phyloP scores from a whole-genome alignment of 140 eudicot species.

The Senecio squalidus region DNA sequence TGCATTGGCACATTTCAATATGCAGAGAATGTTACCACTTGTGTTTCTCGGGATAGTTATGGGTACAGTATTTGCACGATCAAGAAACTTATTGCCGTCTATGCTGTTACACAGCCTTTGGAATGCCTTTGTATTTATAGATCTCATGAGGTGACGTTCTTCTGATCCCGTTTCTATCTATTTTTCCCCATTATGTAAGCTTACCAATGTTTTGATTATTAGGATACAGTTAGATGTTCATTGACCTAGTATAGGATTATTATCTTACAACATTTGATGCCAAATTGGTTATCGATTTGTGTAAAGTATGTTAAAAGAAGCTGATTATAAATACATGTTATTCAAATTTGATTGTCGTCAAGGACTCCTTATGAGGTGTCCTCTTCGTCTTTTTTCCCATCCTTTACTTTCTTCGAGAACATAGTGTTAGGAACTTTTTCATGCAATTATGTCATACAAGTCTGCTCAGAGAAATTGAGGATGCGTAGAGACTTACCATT shows the following conservation, averaged over 20 bases:
- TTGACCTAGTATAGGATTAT: slow-evolving; percentile 10
- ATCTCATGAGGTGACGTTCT: slow-evolving; percentile 42
- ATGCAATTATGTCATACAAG: no score
- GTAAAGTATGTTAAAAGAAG: slow-evolving; percentile 16
- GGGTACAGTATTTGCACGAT: slow-evolving; percentile 75
- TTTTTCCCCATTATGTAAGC: slow-evolving; percentile 7
- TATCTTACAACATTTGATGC: slow-evolving; percentile 3
- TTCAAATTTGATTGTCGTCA: no score
- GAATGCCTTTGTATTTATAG: slow-evolving; percentile 65
- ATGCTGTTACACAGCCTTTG: slow-evolving; percentile 89
- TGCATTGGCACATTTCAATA: slow-evolving; percentile 82
- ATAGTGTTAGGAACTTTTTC: no score
- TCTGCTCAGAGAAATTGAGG: no score
- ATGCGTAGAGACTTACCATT: no score
- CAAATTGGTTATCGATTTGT: slow-evolving; percentile 16
- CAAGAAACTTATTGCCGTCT: slow-evolving; percentile 78
- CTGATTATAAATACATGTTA: slow-evolving; percentile 8
- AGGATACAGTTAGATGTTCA: background rate
- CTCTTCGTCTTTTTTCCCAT: background rate
- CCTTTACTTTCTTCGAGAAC: no score
- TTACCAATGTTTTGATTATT: slow-evolving; percentile 6
- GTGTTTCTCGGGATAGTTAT: slow-evolving; percentile 72
- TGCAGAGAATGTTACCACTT: slow-evolving; percentile 75
- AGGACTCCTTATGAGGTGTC: no score
- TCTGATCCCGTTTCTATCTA: background rate